Evolutionary conservation across 208 protist species (phyloP).

Genomic region (Balamuthia mandrillaris): DNA sequence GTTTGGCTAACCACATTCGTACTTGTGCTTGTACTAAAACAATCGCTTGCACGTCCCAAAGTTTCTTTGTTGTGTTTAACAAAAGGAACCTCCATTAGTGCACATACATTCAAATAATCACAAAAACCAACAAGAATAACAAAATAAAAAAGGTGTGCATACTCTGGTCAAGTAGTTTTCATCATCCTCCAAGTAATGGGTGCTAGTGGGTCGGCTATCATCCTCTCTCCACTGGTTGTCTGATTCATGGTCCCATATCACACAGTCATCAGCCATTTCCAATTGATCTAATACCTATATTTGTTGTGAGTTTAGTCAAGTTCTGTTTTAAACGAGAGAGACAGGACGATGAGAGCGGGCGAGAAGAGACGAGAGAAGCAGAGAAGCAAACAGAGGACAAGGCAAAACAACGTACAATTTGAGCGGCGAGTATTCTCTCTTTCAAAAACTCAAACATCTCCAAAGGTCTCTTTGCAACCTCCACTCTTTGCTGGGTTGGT

Average conservation of each 20-base stretch:
- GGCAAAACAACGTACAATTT: constrained; percentile 26
- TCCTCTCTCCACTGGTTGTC: constrained; percentile 31
- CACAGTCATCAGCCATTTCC: background rate
- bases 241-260: background rate
- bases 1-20: constrained; percentile 1
- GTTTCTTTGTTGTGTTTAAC: no score
- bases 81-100: no score
- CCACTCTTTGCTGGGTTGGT: background rate
- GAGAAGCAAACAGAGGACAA: background rate
- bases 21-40: background rate
- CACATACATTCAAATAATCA: no score
- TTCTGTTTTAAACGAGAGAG: no score
- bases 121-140: no score
- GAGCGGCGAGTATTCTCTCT: background rate
- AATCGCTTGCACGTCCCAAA: background rate
- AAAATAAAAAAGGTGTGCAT: no score
- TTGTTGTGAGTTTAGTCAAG: background rate
- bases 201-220: background rate
- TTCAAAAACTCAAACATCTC: background rate
- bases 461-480: background rate
- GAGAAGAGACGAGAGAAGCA: background rate
- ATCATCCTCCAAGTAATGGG: background rate
- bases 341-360: background rate
- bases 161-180: no score
- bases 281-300: background rate